Evolutionary conservation across 306 rosid species (phyloP).

Genomic region (Urtica urens): DNA sequence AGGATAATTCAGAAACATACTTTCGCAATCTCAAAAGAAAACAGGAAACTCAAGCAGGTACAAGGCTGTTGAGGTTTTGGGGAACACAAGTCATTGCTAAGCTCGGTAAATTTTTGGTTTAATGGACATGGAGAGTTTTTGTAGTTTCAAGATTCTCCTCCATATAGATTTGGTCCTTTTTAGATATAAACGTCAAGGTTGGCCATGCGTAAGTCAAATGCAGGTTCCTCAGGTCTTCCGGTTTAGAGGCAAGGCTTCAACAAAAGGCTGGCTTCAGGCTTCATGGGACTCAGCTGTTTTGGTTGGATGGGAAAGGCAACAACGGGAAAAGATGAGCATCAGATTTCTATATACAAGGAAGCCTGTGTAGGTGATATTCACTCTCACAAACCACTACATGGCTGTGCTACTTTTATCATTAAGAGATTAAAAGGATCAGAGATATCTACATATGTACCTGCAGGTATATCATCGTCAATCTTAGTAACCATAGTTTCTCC

Average conservation of each 20-base stretch:
- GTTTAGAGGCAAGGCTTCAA: slow-evolving; percentile 62
- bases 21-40: slow-evolving; percentile 14
- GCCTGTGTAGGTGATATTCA: slow-evolving; percentile 68
- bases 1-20: slow-evolving; percentile 12
- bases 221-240: slow-evolving; percentile 98
- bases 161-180: slow-evolving; percentile 70
- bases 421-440: slow-evolving; percentile 26
- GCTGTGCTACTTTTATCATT: slow-evolving; percentile 12
- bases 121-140: slow-evolving; percentile 49
- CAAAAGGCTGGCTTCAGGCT: slow-evolving; percentile 83
- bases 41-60: slow-evolving; percentile 35
- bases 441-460: slow-evolving; percentile 29
- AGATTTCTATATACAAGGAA: slow-evolving; percentile 59
- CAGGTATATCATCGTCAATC: slow-evolving; percentile 19
- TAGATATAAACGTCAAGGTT: slow-evolving; percentile 72
- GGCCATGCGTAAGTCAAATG: slow-evolving; percentile 88
- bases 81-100: slow-evolving; percentile 58
- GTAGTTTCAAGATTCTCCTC: slow-evolving; percentile 40
- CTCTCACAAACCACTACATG: slow-evolving; percentile 26
- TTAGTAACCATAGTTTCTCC: slow-evolving; percentile 52
- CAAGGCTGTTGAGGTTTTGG: slow-evolving; percentile 56
- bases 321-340: slow-evolving; percentile 89
- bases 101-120: slow-evolving; percentile 71
- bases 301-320: slow-evolving; percentile 89
- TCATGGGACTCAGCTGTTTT: slow-evolving; percentile 96